Conservation (phyloP, 139 green algal species). For the Chlamydomonas sphaeroides region DNA sequence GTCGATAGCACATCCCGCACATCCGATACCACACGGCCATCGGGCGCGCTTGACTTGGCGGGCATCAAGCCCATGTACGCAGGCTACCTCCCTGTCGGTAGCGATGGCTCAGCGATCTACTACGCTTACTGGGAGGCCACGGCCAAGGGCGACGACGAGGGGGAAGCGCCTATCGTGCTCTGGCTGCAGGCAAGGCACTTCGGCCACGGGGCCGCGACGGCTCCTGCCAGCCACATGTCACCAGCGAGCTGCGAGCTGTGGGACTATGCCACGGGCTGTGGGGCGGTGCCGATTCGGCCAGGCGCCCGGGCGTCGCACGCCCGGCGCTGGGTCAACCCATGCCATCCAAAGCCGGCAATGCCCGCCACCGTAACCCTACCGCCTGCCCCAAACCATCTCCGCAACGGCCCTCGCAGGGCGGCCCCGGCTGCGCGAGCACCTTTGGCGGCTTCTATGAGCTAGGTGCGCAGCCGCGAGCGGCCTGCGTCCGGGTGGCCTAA, state of each 20-base stretch:
- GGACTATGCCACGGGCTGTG: too few species aligned
- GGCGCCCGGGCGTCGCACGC: too few species aligned
- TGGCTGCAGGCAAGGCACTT: slow-evolving; percentile 62
- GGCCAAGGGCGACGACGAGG: background rate
- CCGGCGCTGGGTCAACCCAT: too few species aligned
- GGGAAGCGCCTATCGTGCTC: slow-evolving; percentile 39
- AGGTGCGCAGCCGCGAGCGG: too few species aligned
- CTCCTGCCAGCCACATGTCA: too few species aligned
- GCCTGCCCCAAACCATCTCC: background rate
- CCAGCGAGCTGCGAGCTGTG: too few species aligned
- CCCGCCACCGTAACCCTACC: background rate
- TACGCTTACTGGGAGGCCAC: slow-evolving; percentile 48
- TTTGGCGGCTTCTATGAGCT: slow-evolving; percentile 76
- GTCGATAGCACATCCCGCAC: too few species aligned
- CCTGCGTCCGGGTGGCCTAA: too few species aligned
- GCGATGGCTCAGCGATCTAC: slow-evolving; percentile 33
- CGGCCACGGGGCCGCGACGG: too few species aligned
- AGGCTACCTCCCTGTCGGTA: slow-evolving; percentile 24
- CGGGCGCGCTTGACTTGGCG: too few species aligned
- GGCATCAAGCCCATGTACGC: slow-evolving; percentile 27
- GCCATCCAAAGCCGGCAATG: background rate
- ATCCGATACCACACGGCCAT: too few species aligned
- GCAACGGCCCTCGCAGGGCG: slow-evolving; percentile 51
- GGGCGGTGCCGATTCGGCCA: too few species aligned
- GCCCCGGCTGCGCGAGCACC: slow-evolving; percentile 71